phyloP scores from a whole-genome alignment of 495 filamentous ascomycete genomes.

The Paragyromitra xinjiangensis region DNA sequence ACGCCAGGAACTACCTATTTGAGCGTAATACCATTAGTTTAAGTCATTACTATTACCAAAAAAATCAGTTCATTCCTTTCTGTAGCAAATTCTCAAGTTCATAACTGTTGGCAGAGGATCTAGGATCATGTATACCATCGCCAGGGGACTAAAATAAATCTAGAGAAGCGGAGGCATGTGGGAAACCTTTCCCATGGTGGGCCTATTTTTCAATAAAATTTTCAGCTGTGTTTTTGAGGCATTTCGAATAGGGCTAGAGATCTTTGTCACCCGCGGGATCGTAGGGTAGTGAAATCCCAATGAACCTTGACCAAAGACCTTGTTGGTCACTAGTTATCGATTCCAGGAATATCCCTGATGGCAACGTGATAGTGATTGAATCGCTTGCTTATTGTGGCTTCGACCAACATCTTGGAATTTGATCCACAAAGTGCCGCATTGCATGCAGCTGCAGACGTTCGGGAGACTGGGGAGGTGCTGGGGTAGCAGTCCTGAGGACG shows the following conservation, averaged over 20 bases:
- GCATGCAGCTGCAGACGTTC: conserved; percentile 47
- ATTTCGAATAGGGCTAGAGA: conserved; percentile 34
- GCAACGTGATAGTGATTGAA: conserved; percentile 37
- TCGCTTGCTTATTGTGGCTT: conserved; percentile 43
- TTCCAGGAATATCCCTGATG: conserved; percentile 47
- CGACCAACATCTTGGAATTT: conserved; percentile 43
- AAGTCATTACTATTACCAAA: neutral
- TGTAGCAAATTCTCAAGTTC: neutral
- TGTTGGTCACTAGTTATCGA: conserved; percentile 35
- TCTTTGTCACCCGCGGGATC: conserved; percentile 27
- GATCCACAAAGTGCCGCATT: conserved; percentile 48
- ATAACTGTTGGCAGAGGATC: conserved; percentile 7
- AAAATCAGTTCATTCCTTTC: conserved; percentile 4
- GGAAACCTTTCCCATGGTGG: neutral
- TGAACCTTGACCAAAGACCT: conserved; percentile 34
- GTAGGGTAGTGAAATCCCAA: conserved; percentile 24
- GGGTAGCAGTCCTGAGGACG: conserved; percentile 28
- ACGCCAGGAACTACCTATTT: conserved; percentile 34
- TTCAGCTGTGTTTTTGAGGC: conserved; percentile 32
- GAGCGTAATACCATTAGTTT: conserved; percentile 16
- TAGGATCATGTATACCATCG: conserved; percentile 25
- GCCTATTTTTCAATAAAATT: neutral
- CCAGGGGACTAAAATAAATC: conserved; percentile 14
- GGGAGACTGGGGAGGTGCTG: conserved; percentile 39
- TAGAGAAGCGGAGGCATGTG: conserved; percentile 8